phyloP scores from a whole-genome alignment of 352 stramenopile genomes.

The Thraustochytrium striatum region DNA sequence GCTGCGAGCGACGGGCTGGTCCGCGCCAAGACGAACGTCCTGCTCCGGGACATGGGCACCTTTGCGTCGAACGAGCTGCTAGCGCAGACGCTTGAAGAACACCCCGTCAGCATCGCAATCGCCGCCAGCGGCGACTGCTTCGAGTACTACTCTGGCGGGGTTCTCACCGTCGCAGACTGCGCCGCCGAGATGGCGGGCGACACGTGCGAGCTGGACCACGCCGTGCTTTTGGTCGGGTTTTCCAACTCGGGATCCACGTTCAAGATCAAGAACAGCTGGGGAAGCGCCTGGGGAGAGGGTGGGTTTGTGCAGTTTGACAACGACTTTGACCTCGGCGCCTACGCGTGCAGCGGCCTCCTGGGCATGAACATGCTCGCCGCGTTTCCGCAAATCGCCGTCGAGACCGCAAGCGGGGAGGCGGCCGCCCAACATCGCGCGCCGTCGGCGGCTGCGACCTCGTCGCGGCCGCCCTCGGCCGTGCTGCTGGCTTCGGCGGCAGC shows the following conservation, averaged over 20 bases:
- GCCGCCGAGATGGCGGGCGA: constrained; percentile 36
- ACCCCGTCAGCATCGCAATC: constrained; percentile 64
- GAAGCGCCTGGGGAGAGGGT: constrained; percentile 64
- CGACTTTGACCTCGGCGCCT: neutral
- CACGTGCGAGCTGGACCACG: constrained; percentile 59
- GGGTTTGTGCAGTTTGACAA: constrained; percentile 57
- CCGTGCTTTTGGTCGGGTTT: constrained; percentile 62
- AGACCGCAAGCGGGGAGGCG: neutral
- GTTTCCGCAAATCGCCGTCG: neutral
- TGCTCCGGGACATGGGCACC: neutral
- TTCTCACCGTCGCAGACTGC: constrained; percentile 59
- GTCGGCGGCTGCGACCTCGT: too few relatives aligned
- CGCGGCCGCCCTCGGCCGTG: too few relatives aligned
- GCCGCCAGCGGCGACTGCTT: constrained; percentile 64
- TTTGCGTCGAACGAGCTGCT: constrained; percentile 51
- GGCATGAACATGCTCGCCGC: constrained; percentile 8
- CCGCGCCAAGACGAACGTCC: neutral
- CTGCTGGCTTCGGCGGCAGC: too few relatives aligned
- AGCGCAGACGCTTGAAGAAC: constrained; percentile 59
- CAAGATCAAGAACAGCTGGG: constrained; percentile 71
- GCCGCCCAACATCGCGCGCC: too few relatives aligned
- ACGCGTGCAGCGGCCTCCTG: constrained; percentile 6
- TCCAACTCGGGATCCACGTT: constrained; percentile 54
- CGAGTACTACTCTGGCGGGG: constrained; percentile 67
- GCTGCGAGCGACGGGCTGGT: neutral